These are phyloP conservation scores for Chaetomium sp. DNA, from an alignment of 2,329 filamentous ascomycete species.

Conservation along the genomic window DNA sequence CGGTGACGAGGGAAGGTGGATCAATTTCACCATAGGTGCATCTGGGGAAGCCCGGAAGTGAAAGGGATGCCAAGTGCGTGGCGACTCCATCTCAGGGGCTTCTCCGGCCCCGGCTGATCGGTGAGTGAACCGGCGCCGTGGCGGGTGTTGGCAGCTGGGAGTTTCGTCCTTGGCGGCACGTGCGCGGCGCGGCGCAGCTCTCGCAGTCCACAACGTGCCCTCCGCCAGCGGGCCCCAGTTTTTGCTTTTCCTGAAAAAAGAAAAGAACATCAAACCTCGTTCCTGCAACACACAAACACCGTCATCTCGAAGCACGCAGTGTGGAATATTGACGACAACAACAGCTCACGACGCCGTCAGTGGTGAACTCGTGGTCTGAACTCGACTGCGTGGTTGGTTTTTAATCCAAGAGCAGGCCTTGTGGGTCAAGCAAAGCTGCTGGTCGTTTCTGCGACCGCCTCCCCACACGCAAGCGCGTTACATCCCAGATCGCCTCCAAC, in stretches of 20 bases:
- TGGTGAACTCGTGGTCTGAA: too few species aligned
- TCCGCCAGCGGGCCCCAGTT: neutral
- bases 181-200: constrained; percentile 13
- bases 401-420: neutral
- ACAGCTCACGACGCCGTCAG: neutral
- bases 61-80: constrained; percentile 13
- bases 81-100: constrained; percentile 9
- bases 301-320: neutral
- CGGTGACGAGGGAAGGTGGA: neutral
- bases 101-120: constrained; percentile 13
- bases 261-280: neutral
- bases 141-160: neutral
- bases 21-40: neutral
- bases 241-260: neutral
- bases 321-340: neutral
- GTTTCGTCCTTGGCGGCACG: constrained; percentile 18
- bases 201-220: neutral
- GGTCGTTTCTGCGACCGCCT: constrained; percentile 14
- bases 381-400: neutral
- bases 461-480: constrained; percentile 23
- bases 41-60: neutral
- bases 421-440: neutral
- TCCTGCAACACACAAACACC: neutral
- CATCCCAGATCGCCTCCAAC: constrained; percentile 12
- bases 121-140: constrained; percentile 17